Conservation (phyloP, 306 rosid species). For the Fagus sylvatica region DNA sequence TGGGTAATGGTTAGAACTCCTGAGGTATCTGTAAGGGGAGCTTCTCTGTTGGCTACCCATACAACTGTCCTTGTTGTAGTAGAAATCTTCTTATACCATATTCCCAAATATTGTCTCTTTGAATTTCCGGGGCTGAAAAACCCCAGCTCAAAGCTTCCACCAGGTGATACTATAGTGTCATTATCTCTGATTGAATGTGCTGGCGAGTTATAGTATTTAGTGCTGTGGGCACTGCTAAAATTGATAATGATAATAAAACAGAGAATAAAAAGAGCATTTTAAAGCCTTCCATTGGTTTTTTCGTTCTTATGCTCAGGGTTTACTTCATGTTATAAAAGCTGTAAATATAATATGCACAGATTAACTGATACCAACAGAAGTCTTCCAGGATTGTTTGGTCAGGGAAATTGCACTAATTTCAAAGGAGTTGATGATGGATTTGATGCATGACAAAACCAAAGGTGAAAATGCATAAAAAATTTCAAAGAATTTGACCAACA, state of each 20-base stretch:
- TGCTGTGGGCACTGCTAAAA: slow-evolving; percentile 19
- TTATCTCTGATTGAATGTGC: slow-evolving; percentile 34
- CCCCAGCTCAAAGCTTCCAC: slow-evolving; percentile 47
- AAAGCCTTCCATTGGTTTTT: not conserved
- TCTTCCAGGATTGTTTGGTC: too few relatives aligned
- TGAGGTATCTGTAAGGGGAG: slow-evolving; percentile 26
- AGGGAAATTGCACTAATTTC: too few relatives aligned
- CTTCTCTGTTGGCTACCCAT: slow-evolving; percentile 60
- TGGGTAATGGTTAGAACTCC: not conserved
- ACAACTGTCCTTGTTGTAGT: slow-evolving; percentile 19
- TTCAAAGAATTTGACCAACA: too few relatives aligned
- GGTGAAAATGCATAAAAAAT: too few relatives aligned
- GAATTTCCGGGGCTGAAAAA: slow-evolving; percentile 55
- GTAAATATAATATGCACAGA: too few relatives aligned
- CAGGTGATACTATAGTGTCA: slow-evolving; percentile 39
- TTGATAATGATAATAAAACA: slow-evolving; percentile 8
- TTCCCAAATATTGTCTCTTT: slow-evolving; percentile 46
- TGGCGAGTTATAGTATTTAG: slow-evolving; percentile 26
- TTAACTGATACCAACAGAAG: too few relatives aligned
- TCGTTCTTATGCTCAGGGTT: too few relatives aligned
- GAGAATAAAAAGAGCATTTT: not conserved
- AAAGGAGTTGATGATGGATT: too few relatives aligned
- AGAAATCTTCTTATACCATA: slow-evolving; percentile 51
- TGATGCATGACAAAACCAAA: too few relatives aligned
- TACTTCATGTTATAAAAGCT: too few relatives aligned